Conservation (phyloP, 176 grass and related monocot species). For the Oryza coarctata region DNA sequence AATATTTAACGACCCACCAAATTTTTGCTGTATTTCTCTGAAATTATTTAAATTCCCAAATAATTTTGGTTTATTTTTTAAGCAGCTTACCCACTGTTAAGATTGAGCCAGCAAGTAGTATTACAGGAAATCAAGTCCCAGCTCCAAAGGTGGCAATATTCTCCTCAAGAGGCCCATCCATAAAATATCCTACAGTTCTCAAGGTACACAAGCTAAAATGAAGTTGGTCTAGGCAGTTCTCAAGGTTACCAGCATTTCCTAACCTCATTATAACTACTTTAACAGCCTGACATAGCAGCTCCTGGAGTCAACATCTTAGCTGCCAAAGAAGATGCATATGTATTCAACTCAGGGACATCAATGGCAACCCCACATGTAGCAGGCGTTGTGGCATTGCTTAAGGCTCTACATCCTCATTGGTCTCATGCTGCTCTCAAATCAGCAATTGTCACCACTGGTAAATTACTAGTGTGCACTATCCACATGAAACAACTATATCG, state of each 20-base stretch:
- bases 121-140: neutral
- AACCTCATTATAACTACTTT: neutral
- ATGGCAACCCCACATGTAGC: constrained; percentile 49
- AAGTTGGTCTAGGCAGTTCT: neutral
- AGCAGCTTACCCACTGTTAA: constrained; percentile 6
- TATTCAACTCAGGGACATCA: constrained; percentile 35
- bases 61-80: neutral
- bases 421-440: constrained; percentile 52
- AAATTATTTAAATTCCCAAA: neutral
- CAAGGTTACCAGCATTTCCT: neutral
- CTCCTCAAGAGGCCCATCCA: constrained; percentile 38
- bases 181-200: constrained; percentile 17
- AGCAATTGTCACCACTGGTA: constrained; percentile 49
- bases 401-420: constrained; percentile 44
- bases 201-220: constrained; percentile 8
- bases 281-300: constrained; percentile 38
- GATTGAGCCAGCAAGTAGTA: neutral
- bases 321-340: constrained; percentile 27
- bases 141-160: constrained; percentile 30
- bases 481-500: neutral
- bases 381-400: constrained; percentile 43
- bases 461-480: neutral
- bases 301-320: constrained; percentile 36
- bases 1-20: neutral
- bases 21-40: neutral